These are phyloP conservation scores for Blastocystis hominis DNA, from an alignment of 352 stramenopile species.

Conservation along the genomic window DNA sequence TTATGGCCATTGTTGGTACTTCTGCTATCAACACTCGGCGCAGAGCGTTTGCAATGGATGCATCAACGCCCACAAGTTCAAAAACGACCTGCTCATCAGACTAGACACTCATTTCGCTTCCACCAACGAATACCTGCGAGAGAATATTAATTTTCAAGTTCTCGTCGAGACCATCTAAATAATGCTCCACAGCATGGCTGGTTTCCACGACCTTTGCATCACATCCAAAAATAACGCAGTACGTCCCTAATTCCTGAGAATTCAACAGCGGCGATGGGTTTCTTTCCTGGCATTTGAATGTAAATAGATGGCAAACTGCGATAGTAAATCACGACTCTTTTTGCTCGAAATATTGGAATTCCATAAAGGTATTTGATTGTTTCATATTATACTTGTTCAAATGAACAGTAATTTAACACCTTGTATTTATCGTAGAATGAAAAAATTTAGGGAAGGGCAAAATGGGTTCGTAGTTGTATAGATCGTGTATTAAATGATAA, in stretches of 20 bases:
- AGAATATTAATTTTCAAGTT: constrained; percentile 36
- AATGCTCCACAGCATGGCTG: constrained; percentile 15
- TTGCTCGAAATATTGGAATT: neutral
- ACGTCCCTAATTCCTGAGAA: constrained; percentile 13
- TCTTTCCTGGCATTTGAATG: neutral
- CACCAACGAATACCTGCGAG: neutral
- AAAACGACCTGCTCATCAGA: constrained; percentile 57
- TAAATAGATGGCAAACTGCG: too few species aligned
- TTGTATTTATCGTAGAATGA: too few species aligned
- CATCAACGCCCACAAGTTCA: constrained; percentile 61
- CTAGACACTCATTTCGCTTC: neutral
- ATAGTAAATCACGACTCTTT: too few species aligned
- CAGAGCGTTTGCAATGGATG: constrained; percentile 62
- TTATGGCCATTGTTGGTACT: constrained; percentile 62
- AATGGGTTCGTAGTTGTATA: too few species aligned
- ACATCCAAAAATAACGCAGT: neutral
- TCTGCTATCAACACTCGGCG: constrained; percentile 62
- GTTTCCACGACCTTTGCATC: neutral
- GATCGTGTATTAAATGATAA: neutral
- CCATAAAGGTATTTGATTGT: neutral
- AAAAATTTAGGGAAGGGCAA: too few species aligned
- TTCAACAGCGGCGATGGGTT: neutral
- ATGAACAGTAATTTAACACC: too few species aligned
- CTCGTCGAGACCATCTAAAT: neutral
- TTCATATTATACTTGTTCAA: too few species aligned